Percentiles rank a stretch among this genome's conserved stretches.
These are phyloP conservation scores for Phialophora expanda DNA, from an alignment of 2,329 filamentous ascomycete genomes.

Conservation along the genomic window DNA sequence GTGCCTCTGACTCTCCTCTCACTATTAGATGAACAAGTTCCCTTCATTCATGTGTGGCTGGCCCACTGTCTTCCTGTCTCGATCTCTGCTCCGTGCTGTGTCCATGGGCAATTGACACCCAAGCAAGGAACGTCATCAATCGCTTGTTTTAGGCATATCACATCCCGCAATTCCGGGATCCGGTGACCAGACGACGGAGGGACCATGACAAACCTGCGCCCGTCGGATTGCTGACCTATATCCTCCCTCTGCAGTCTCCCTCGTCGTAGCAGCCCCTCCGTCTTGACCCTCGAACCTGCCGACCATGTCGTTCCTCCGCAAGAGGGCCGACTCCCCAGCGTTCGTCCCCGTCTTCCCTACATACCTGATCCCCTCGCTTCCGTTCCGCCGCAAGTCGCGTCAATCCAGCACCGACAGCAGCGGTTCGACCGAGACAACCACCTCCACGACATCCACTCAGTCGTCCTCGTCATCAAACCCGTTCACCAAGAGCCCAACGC, in stretches of 20 bases:
- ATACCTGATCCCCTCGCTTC: slow-evolving; percentile 56
- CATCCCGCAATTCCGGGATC: slow-evolving; percentile 14
- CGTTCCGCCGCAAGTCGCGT: slow-evolving; percentile 51
- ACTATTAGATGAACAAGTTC: neutral
- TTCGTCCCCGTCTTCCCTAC: slow-evolving; percentile 55
- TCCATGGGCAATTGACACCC: neutral
- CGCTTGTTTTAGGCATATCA: neutral
- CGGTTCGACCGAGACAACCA: slow-evolving; percentile 44
- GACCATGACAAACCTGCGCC: slow-evolving; percentile 6
- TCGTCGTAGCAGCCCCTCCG: neutral
- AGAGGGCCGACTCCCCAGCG: slow-evolving; percentile 30
- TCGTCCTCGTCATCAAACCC: slow-evolving; percentile 37
- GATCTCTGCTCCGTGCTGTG: neutral
- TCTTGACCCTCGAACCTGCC: neutral
- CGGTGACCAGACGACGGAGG: slow-evolving; percentile 1
- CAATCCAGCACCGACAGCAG: slow-evolving; percentile 49
- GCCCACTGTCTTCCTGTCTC: slow-evolving; percentile 12
- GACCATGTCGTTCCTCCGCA: slow-evolving; percentile 38
- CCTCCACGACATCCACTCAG: slow-evolving; percentile 33
- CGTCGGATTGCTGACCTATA: slow-evolving; percentile 6
- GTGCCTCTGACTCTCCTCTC: neutral
- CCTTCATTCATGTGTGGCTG: slow-evolving; percentile 7
- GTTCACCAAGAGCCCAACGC: slow-evolving; percentile 34
- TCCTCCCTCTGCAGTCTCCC: neutral
- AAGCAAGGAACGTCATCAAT: slow-evolving; percentile 5